Percentiles rank a stretch among this genome's conserved stretches.
phyloP scores from a whole-genome alignment of 306 rosid species.

The Cyclanthera cordifolia region DNA sequence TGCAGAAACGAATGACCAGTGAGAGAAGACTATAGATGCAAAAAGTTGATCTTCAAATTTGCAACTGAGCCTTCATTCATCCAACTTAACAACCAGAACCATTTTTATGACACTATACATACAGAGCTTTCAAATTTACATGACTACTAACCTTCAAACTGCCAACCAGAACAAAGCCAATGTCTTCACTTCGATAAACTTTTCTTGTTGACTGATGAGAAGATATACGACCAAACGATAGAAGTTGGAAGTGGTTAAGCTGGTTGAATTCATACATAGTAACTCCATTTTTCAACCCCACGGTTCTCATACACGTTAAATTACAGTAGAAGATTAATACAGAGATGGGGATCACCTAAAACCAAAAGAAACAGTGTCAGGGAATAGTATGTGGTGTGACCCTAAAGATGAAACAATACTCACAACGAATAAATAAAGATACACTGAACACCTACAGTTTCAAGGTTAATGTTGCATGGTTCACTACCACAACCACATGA shows the following conservation, averaged over 20 bases:
- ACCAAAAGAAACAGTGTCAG: slow-evolving; percentile 14
- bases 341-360: slow-evolving; percentile 55
- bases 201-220: slow-evolving; percentile 34
- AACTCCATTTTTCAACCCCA: slow-evolving; percentile 24
- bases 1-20: background rate
- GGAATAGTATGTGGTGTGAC: background rate
- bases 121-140: background rate
- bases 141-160: slow-evolving; percentile 47
- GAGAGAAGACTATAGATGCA: background rate
- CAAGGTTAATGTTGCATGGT: slow-evolving; percentile 32
- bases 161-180: slow-evolving; percentile 61
- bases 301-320: slow-evolving; percentile 30
- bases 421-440: background rate
- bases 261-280: slow-evolving; percentile 25
- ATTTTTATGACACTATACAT: background rate
- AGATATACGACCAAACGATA: slow-evolving; percentile 33
- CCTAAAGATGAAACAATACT: background rate
- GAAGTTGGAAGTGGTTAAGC: slow-evolving; percentile 14
- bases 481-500: slow-evolving; percentile 40
- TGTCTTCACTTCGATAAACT: slow-evolving; percentile 45
- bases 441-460: slow-evolving; percentile 36
- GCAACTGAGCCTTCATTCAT: background rate
- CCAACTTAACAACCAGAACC: background rate
- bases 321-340: slow-evolving; percentile 35
- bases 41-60: background rate